These are phyloP conservation scores for Phylloporus sp. DNA, from an alignment of 768 basidiomycete species.

Conservation along the genomic window DNA sequence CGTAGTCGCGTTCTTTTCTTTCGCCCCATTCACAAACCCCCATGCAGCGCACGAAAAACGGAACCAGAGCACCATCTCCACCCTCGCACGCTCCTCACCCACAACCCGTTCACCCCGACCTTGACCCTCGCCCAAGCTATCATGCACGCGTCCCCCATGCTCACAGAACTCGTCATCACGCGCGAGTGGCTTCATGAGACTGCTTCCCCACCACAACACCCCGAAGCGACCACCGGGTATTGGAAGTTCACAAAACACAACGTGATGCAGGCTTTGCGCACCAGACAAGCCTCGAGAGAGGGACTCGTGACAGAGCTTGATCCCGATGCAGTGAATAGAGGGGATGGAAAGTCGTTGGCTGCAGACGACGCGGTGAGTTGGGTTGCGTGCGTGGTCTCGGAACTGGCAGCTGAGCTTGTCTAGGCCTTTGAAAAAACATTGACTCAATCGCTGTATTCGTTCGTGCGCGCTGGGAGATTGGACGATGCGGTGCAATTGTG, in stretches of 20 bases:
- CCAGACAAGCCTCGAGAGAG: conserved; percentile 40
- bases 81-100: conserved; percentile 50
- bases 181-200: conserved; percentile 88
- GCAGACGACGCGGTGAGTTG: conserved; percentile 73
- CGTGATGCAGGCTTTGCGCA: conserved; percentile 59
- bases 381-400: background rate
- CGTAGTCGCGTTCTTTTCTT: conserved; percentile 27
- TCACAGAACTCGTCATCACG: conserved; percentile 73
- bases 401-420: background rate
- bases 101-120: conserved; percentile 82
- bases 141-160: conserved; percentile 59
- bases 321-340: conserved; percentile 69
- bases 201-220: conserved; percentile 52
- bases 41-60: conserved; percentile 61
- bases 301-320: conserved; percentile 67
- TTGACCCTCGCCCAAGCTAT: conserved; percentile 70
- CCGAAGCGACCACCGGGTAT: conserved; percentile 77
- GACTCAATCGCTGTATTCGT: conserved; percentile 71
- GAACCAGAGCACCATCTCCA: conserved; percentile 43
- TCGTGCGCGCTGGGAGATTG: conserved; percentile 78
- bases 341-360: conserved; percentile 55
- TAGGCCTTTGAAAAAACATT: conserved; percentile 80
- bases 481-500: conserved; percentile 83
- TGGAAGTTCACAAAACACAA: conserved; percentile 78
- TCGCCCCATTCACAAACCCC: background rate